Evolutionary conservation across 257 asterid genomes (phyloP).

Genomic region (Orobanche coerulescens): DNA sequence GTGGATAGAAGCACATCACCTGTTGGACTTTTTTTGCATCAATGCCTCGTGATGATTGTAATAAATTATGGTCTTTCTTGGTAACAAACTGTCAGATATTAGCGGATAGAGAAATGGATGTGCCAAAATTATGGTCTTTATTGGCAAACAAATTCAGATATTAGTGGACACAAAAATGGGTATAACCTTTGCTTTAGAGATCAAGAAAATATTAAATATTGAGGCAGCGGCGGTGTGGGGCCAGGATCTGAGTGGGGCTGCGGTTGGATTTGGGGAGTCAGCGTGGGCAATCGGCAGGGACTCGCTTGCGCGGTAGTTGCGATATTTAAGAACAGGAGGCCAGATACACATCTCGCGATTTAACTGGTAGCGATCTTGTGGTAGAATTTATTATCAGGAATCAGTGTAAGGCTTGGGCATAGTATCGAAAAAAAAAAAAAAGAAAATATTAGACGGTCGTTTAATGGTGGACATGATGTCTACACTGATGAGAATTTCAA

Average conservation of each 20-base stretch:
- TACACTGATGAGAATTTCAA: constrained; percentile 29
- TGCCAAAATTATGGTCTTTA: constrained; percentile 40
- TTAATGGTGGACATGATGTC: constrained; percentile 31
- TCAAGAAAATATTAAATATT: too few relatives aligned
- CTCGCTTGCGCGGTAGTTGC: too few relatives aligned
- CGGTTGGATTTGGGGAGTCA: too few relatives aligned
- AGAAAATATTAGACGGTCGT: constrained; percentile 27
- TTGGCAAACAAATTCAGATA: constrained; percentile 31
- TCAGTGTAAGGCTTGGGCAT: too few relatives aligned
- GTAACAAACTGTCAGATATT: constrained; percentile 25
- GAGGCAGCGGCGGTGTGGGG: too few relatives aligned
- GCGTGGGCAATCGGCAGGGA: too few relatives aligned
- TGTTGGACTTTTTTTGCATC: constrained; percentile 31
- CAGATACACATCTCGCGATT: too few relatives aligned
- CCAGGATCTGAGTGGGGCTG: too few relatives aligned
- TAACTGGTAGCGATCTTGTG: too few relatives aligned
- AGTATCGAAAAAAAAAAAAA: too few relatives aligned
- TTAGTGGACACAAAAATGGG: constrained; percentile 30
- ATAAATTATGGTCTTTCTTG: constrained; percentile 23
- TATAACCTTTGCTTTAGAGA: constrained; percentile 38
- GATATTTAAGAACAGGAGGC: too few relatives aligned
- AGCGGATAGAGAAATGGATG: constrained; percentile 27
- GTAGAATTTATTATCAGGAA: too few relatives aligned
- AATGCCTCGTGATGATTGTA: constrained; percentile 35
- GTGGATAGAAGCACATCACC: constrained; percentile 30